Base-by-base conservation (phyloP, 78 protist genomes). In the Guillardia theta region DNA sequence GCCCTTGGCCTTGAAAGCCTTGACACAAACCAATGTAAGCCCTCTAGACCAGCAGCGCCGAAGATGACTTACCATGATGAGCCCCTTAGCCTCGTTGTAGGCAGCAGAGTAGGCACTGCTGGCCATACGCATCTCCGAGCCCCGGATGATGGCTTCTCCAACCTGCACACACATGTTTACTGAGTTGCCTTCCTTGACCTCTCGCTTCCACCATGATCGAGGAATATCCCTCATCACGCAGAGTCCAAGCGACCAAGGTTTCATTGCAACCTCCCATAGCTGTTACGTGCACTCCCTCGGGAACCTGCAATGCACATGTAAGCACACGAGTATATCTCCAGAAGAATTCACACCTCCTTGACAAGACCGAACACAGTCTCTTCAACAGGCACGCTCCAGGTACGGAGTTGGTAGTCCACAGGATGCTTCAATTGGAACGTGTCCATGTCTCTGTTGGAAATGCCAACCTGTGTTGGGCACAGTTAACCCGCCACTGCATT, bases 1-100 rank as follows among this genome's bases (percentile, higher is more conserved):
- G n/a, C 83, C 83, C 83, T 70, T 70, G 83, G 83, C n/a, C 4
- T 43, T 36, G 83, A 70, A 70, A 22, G 83, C 83, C 70, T 58
- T 24, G 70, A 50, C 10, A 50, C 58, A 15, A 50, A 15, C n/a
- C n/a, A n/a, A n/a, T n/a, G n/a, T n/a, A n/a, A n/a, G n/a, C n/a
- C n/a, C n/a, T n/a, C n/a, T n/a, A n/a, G n/a, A n/a, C n/a, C n/a
- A n/a, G n/a, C n/a, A n/a, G n/a, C n/a, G n/a, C n/a, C n/a, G n/a
- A n/a, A n/a, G n/a, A n/a, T n/a, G n/a, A n/a, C n/a, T n/a, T n/a
- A 58, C 70, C 83, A 70, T 70, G 41, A 70, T 70, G 33, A 70
- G 9, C 27, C 83, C 83, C 83, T 70, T 70, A 22, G 22, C 22
- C 83, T 70, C 83, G 41, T 70, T 70, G 83, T 22, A 70, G 33